Base-by-base conservation (phyloP, 208 protist genomes). In the Leishmania tropica region DNA sequence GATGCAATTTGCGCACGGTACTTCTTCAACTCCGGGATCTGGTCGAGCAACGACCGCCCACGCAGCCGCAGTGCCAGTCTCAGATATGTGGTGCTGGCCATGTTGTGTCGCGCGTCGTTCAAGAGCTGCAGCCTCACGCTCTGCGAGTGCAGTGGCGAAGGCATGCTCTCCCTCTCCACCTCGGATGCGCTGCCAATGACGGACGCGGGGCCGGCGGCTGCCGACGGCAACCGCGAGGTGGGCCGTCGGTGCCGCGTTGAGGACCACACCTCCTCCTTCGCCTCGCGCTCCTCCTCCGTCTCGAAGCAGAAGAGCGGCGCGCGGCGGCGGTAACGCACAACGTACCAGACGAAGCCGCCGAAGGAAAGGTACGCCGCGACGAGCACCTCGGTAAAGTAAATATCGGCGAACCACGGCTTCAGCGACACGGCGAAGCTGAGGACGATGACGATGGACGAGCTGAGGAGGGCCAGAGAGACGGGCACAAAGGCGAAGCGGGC, bases 341-440 rank as follows among this genome's bases (percentile, higher is more conserved):
- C 80, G 70, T 84, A 83, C 19, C 72, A 72, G 1, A 53, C 67
- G n/a, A 89, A 81, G 2, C 54, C 48, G 19, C 37, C 78, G 70
- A 87, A 88, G 11, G 80, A 48, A 17, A 67, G 74, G 76, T 89
- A 94, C 65, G 84, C 86, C n/a, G 85, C 74, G 10, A 89, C 1
- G 24, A 92, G 64, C 64, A 91, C 53, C 37, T 78, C 80, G 0
- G 83, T 68, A 73, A 85, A 94, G 84, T 87, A 94, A n/a, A 19
- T 58, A 74, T 94, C 90, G 0, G 90, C 78, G 80, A 92, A 92
- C 90, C 88, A 92, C 58, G 90, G 90, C 82, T 91, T 92, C 51
- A 94, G 78, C 28, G 88, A 88, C 24, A 92, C 73, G 54, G 77
- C 81, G 47, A 94, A 88, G 58, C 82, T 58, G 13, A 92, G 80